Conservation (phyloP, 129 eudicot species). For the Flaveria bidentis region DNA sequence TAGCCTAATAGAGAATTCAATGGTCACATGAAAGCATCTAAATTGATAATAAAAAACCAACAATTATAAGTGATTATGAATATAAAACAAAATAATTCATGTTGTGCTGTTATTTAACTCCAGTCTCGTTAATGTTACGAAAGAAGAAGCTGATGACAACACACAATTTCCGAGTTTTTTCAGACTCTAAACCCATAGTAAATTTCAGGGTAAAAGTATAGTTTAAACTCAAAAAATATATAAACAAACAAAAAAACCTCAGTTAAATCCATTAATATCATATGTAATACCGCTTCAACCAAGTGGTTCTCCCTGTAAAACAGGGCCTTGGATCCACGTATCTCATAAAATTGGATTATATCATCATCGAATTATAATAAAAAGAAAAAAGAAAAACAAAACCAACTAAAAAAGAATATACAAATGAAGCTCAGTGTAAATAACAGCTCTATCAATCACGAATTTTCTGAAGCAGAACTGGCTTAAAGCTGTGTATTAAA, state of each 20-base stretch:
- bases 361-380: constrained; percentile 4
- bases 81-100: too few relatives aligned
- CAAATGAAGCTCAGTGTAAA: constrained; percentile 48
- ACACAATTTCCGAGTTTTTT: constrained; percentile 19
- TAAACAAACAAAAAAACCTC: not conserved
- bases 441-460: constrained; percentile 86
- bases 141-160: constrained; percentile 41
- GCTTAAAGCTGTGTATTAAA: constrained; percentile 66
- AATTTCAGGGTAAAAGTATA: constrained; percentile 18
- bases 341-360: constrained; percentile 28
- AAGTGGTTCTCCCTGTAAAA: constrained; percentile 40
- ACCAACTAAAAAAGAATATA: not conserved
- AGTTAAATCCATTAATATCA: constrained; percentile 31
- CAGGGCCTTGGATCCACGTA: constrained; percentile 39
- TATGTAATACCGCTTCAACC: constrained; percentile 34
- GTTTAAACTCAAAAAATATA: constrained; percentile 16
- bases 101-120: constrained; percentile 32
- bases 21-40: too few relatives aligned
- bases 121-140: constrained; percentile 25
- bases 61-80: too few relatives aligned
- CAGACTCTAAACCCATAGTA: constrained; percentile 28
- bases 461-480: constrained; percentile 97
- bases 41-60: too few relatives aligned
- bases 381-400: not conserved
- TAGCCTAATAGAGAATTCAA: too few relatives aligned